Evolutionary conservation across 345 rosid genomes (phyloP).

Genomic region (Stellera chamaejasme): DNA sequence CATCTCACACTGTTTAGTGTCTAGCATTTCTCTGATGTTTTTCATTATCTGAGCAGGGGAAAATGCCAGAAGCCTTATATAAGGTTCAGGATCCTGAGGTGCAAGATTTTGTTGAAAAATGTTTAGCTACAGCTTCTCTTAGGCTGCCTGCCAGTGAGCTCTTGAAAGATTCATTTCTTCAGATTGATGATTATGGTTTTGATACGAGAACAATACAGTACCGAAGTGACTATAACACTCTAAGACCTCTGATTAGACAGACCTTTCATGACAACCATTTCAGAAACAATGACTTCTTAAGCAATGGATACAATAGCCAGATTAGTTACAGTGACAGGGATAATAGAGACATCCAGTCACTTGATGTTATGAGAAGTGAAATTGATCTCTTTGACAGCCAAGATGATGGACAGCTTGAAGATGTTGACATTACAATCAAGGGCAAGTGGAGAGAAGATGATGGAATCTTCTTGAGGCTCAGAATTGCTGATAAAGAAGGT

Average conservation of each 20-base stretch:
- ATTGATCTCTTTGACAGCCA: slow-evolving; percentile 50
- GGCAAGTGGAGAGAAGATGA: slow-evolving; percentile 67
- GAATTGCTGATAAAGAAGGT: slow-evolving; percentile 91
- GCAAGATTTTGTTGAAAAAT: slow-evolving; percentile 77
- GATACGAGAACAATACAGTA: slow-evolving; percentile 33
- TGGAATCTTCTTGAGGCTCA: slow-evolving; percentile 73
- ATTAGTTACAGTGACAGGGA: slow-evolving; percentile 25
- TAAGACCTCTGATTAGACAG: slow-evolving; percentile 36
- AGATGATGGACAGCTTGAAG: slow-evolving; percentile 42
- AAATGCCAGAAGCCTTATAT: slow-evolving; percentile 76
- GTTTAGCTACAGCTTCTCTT: slow-evolving; percentile 72
- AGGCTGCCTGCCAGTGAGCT: slow-evolving; percentile 87
- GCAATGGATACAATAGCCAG: slow-evolving; percentile 24
- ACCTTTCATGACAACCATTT: slow-evolving; percentile 26
- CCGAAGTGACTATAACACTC: slow-evolving; percentile 34
- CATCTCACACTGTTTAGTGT: background rate
- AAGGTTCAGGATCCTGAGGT: slow-evolving; percentile 79
- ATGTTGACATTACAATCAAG: slow-evolving; percentile 59
- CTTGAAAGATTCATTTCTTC: slow-evolving; percentile 74
- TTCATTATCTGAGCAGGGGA: slow-evolving; percentile 46
- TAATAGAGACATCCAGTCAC: slow-evolving; percentile 31
- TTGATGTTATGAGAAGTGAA: slow-evolving; percentile 36
- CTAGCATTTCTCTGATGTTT: slow-evolving; percentile 3
- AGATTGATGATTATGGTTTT: slow-evolving; percentile 34
- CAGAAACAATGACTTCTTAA: slow-evolving; percentile 13